Conservation (phyloP, 1,284 basidiomycete genomes). For the Cystobasidium sp. region DNA sequence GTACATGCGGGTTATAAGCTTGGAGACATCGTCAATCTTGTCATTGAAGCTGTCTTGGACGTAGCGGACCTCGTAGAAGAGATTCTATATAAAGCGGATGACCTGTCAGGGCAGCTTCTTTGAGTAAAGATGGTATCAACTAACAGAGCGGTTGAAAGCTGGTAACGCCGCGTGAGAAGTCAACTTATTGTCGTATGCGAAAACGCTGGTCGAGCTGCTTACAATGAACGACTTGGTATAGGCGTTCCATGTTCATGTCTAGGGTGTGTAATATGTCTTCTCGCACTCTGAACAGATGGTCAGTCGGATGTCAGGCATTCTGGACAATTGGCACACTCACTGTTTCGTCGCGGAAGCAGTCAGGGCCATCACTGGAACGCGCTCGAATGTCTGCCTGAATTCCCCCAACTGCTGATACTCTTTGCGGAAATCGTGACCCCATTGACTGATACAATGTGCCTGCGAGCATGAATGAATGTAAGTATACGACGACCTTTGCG, state of each 20-base stretch:
- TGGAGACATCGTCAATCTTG: slow-evolving; percentile 68
- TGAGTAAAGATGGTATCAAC: neutral
- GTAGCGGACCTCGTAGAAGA: slow-evolving; percentile 75
- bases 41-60: slow-evolving; percentile 56
- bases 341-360: slow-evolving; percentile 71
- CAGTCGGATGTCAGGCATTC: neutral
- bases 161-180: neutral
- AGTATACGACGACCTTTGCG: slow-evolving; percentile 4
- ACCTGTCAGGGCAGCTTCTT: neutral
- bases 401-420: slow-evolving; percentile 73
- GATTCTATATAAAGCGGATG: slow-evolving; percentile 59
- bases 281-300: slow-evolving; percentile 65
- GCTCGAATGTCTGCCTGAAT: slow-evolving; percentile 70
- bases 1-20: slow-evolving; percentile 69
- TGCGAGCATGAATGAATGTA: neutral
- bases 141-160: slow-evolving; percentile 43
- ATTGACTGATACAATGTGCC: slow-evolving; percentile 42
- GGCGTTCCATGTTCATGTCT: slow-evolving; percentile 64
- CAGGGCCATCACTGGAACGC: slow-evolving; percentile 80
- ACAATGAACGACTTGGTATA: slow-evolving; percentile 70
- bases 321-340: neutral
- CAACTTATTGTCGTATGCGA: neutral
- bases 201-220: neutral
- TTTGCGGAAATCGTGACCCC: slow-evolving; percentile 41
- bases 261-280: slow-evolving; percentile 71